phyloP scores from a whole-genome alignment of 352 stramenopile species.

The Pythium volutum region DNA sequence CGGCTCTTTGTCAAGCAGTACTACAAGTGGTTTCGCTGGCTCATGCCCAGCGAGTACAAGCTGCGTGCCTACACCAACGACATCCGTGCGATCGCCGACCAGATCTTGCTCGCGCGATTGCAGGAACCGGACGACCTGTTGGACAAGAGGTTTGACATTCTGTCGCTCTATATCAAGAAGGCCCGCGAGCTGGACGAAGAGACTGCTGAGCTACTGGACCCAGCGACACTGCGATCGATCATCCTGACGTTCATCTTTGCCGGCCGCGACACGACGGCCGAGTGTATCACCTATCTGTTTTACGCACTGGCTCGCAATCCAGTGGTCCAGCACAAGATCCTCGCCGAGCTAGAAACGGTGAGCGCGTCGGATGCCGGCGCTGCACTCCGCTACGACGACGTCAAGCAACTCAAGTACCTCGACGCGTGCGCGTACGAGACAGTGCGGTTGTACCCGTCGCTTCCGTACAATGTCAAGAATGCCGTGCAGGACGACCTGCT shows the following conservation, averaged over 20 bases:
- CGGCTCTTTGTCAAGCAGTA: slow-evolving; percentile 63
- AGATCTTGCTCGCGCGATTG: slow-evolving; percentile 40
- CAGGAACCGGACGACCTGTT: slow-evolving; percentile 32
- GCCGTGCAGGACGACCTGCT: slow-evolving; percentile 59
- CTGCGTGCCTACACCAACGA: slow-evolving; percentile 94
- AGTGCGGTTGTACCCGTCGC: slow-evolving; percentile 68
- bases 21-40: slow-evolving; percentile 55
- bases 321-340: slow-evolving; percentile 48
- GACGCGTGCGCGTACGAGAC: slow-evolving; percentile 68
- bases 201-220: slow-evolving; percentile 21
- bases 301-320: slow-evolving; percentile 66
- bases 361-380: neutral
- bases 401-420: slow-evolving; percentile 66
- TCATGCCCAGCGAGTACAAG: slow-evolving; percentile 69
- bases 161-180: slow-evolving; percentile 60
- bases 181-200: slow-evolving; percentile 40
- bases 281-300: slow-evolving; percentile 74
- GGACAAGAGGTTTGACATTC: slow-evolving; percentile 35
- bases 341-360: slow-evolving; percentile 40
- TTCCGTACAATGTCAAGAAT: slow-evolving; percentile 74
- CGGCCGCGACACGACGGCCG: slow-evolving; percentile 78
- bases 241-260: slow-evolving; percentile 82
- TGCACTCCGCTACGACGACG: slow-evolving; percentile 44
- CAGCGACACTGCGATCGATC: slow-evolving; percentile 51
- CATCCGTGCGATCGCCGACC: slow-evolving; percentile 56